Percentiles rank a stretch among this genome's conserved stretches.
phyloP scores from a whole-genome alignment of 495 filamentous ascomycete genomes.

The Talaromyces thailandensis region DNA sequence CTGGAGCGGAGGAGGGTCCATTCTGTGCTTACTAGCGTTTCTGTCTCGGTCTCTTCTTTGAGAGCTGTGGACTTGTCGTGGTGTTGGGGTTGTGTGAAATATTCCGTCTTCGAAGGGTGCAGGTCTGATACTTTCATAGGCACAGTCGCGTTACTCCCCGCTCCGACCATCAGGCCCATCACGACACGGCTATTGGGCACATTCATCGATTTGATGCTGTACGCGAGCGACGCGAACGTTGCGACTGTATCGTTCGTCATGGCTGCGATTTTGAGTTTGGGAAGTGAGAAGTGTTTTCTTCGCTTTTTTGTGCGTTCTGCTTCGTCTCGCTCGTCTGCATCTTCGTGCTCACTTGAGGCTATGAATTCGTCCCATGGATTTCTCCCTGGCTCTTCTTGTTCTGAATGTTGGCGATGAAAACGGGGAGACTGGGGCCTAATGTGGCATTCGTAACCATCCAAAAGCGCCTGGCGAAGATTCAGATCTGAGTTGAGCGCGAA shows the following conservation, averaged over 20 bases:
- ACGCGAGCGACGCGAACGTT: conserved; percentile 63
- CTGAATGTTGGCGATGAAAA: neutral
- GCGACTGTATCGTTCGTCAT: conserved; percentile 72
- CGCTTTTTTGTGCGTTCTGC: conserved; percentile 16
- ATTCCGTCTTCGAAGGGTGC: conserved; percentile 43
- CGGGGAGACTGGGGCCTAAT: conserved; percentile 15
- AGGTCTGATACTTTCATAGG: conserved; percentile 53
- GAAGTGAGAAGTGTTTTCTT: conserved; percentile 37
- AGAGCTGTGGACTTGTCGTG: neutral
- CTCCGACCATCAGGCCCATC: conserved; percentile 69
- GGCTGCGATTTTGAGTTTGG: conserved; percentile 53
- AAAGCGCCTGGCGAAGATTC: conserved; percentile 57
- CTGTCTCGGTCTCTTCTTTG: conserved; percentile 10
- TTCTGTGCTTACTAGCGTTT: conserved; percentile 68
- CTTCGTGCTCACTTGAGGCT: neutral
- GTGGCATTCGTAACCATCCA: conserved; percentile 53
- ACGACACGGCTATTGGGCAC: conserved; percentile 52
- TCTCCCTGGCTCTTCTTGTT: conserved; percentile 10
- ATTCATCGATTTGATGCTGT: conserved; percentile 39
- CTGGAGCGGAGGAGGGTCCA: conserved; percentile 65
- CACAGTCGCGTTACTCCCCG: conserved; percentile 68
- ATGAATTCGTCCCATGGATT: neutral
- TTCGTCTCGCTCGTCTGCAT: conserved; percentile 9
- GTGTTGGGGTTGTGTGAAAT: conserved; percentile 19
- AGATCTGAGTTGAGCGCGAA: conserved; percentile 60